These are phyloP conservation scores for Zasmidium cellare DNA, from an alignment of 2,329 filamentous ascomycete genomes.

Conservation along the genomic window DNA sequence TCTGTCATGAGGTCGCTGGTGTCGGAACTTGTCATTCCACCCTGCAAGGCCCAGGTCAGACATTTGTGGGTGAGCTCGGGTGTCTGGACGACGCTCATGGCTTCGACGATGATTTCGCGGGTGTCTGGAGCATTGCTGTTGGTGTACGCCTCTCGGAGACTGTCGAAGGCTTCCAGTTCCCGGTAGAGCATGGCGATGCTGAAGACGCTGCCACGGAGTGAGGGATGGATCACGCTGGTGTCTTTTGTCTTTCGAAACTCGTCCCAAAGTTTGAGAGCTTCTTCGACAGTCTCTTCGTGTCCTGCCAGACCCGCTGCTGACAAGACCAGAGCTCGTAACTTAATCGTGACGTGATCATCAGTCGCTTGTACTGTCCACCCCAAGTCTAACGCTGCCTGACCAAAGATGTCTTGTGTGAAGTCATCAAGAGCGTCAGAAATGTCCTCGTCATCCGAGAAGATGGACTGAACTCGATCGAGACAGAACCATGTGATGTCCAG, in stretches of 20 bases:
- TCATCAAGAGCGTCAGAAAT: neutral
- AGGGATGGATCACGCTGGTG: neutral
- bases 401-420: neutral
- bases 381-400: neutral
- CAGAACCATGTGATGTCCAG: neutral
- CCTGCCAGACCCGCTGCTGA: slow-evolving; percentile 2
- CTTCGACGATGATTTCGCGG: neutral
- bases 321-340: slow-evolving; percentile 2
- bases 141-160: neutral
- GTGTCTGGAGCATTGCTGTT: neutral
- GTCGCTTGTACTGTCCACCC: neutral
- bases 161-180: neutral
- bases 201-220: neutral
- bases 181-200: neutral
- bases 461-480: neutral
- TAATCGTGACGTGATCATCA: neutral
- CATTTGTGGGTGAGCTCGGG: neutral
- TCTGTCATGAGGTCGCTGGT: neutral
- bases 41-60: neutral
- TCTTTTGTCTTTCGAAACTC: neutral
- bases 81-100: neutral
- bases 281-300: neutral
- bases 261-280: slow-evolving; percentile 1
- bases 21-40: neutral
- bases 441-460: neutral